Base-by-base conservation (phyloP, 768 basidiomycete genomes). In the Leccinum subtestaceum region DNA sequence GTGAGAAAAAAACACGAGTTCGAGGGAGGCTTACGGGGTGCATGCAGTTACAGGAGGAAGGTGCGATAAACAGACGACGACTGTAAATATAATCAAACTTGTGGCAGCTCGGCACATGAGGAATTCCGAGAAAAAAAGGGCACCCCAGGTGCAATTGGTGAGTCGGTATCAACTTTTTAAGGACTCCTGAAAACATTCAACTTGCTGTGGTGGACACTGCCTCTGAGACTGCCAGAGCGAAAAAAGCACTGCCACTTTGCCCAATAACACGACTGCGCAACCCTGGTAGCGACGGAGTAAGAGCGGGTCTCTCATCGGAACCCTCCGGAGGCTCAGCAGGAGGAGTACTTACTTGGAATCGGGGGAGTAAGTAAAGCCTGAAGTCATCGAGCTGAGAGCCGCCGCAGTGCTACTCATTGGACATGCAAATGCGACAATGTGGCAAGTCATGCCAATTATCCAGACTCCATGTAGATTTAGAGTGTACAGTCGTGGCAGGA, bases 21-120 rank as follows among this genome's bases (percentile, higher is more conserved):
- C 2, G 38, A 46, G 36, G 52, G n/a, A 40, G 5, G 25, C 67
- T 38, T 21, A 67, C 66, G 11, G 0, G 10, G 52, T 25, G 34
- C 67, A 69, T 29, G 67, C 67, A 43, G 51, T 55, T 11, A 29
- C 58, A n/a, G 23, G n/a, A 17, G 64, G 62, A 48, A 69, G 51
- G 15, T 23, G 51, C 4, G 46, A 56, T 4, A 36, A 12, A 53
- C 56, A 60, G 5, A 48, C 27, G 6, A 57, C 32, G 19, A 54
- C 11, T n/a, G 48, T 25, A 32, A 58, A 46, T 15, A 17, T 34
- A 23, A 59, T 32, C 38, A 13, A 55, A 25, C 21, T 21, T 6
- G 8, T 40, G 38, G 8, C 25, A 36, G 54, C 32, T 51, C 38
- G 55, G 48, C 27, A 27, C 65, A 67, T 67, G 3, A 47, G 2